Evolutionary conservation across 768 basidiomycete genomes (phyloP), one percentile per base, ranked within the genome.

Genomic region (Naganishia vishniacii): DNA sequence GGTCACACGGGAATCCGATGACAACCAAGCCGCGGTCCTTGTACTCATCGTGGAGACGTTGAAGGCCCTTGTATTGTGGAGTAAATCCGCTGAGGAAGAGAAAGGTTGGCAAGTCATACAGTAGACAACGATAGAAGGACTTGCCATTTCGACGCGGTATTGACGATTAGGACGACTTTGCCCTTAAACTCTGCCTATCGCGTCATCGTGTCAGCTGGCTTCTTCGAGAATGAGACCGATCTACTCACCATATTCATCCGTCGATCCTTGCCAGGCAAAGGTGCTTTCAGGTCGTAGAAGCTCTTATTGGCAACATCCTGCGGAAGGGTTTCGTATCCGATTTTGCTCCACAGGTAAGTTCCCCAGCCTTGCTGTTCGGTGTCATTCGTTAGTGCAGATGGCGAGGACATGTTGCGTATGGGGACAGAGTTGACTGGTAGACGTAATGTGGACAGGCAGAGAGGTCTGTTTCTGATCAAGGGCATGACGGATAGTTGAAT

Each of bases 1-100:
- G 91, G 73, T 93, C 90, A 78, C 86, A 91, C 12, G 93, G 93
- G 81, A 94, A 94, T 2, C 91, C 91, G 58, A 95, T 82, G 62
- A 95, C 84, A 53, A 85, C 82, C 47, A 94, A 81, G 6, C 82
- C 88, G 61, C 82, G 79, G 58, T 86, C 86, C 73, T 87, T 85
- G 80, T 90, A 88, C 73, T 88, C 88, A 61, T 91, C 83, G 76
- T 93, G 84, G 18, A 92, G 80, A 18, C 79, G 78, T 77, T 97
- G 88, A 25, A 97, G 84, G 48, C 89, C 91, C 82, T 70, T 73
- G 65, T 77, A 79, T 66, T 73, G 75, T 31, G 69, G 69, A 31
- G 77, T 78, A 70, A 74, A 78, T 11, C 76, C 76, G 51, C 76
- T 76, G 48, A n/a, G n/a, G 3, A 28, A 3, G n/a, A n/a, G 25